A percentile compares a stretch with the other conserved stretches of the same genome.
These are phyloP conservation scores for Pelargonium nanum DNA, from an alignment of 345 rosid genomes.

Conservation along the genomic window DNA sequence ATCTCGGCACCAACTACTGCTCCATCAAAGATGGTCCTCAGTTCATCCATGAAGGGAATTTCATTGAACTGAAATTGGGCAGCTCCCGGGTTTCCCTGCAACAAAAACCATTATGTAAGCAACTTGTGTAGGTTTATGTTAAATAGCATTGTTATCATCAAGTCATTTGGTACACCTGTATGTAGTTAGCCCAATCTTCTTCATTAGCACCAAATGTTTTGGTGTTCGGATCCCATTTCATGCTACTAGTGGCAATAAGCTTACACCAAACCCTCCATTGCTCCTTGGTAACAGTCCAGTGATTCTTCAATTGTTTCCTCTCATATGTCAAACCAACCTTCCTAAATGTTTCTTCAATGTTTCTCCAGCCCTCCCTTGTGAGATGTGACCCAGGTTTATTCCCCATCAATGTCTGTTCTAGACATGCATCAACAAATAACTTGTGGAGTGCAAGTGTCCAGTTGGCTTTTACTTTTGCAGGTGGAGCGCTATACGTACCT, in stretches of 20 bases:
- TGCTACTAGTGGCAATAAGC: slow-evolving; percentile 15
- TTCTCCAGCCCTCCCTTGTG: slow-evolving; percentile 32
- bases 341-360: slow-evolving; percentile 24
- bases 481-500: slow-evolving; percentile 14
- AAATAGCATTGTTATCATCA: too few species aligned
- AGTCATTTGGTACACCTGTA: slow-evolving; percentile 15
- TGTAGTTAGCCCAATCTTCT: slow-evolving; percentile 28
- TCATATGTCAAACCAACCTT: slow-evolving; percentile 22
- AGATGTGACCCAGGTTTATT: slow-evolving; percentile 26
- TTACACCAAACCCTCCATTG: slow-evolving; percentile 45
- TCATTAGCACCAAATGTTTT: slow-evolving; percentile 27
- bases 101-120: slow-evolving; percentile 1
- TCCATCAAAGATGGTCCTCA: slow-evolving; percentile 32
- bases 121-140: not conserved
- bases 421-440: slow-evolving; percentile 27
- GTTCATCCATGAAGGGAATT: slow-evolving; percentile 22
- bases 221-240: slow-evolving; percentile 44
- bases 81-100: slow-evolving; percentile 32
- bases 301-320: slow-evolving; percentile 30
- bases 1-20: slow-evolving; percentile 19
- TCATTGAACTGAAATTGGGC: slow-evolving; percentile 21
- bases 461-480: slow-evolving; percentile 16
- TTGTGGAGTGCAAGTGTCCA: slow-evolving; percentile 36
- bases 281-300: slow-evolving; percentile 33
- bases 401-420: slow-evolving; percentile 29